Conservation (phyloP, 345 rosid species). For the Luvunga scandens region DNA sequence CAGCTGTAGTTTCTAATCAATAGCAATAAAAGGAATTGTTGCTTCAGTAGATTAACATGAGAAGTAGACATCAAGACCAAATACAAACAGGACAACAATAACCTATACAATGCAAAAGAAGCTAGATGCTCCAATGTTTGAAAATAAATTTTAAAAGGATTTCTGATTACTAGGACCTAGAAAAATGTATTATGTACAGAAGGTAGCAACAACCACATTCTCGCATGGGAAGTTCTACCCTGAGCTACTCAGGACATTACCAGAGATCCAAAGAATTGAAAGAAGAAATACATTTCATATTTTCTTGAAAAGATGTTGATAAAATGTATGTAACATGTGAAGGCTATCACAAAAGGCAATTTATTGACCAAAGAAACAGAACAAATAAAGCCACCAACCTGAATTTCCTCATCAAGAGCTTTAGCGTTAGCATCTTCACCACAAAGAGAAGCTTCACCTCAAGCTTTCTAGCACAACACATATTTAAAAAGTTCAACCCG, state of each 20-base stretch:
- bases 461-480: conserved; percentile 52
- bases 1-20: not conserved
- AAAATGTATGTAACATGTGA: not conserved
- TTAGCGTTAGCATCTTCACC: conserved; percentile 35
- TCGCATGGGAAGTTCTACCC: not conserved
- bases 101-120: not conserved
- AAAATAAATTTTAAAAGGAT: not conserved
- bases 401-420: conserved; percentile 54
- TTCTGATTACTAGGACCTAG: not conserved
- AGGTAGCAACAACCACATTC: not conserved
- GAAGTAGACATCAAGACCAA: not conserved
- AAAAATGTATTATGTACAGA: not conserved
- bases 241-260: not conserved
- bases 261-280: not conserved
- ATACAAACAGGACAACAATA: not conserved
- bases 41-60: not conserved
- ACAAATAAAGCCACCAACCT: conserved; percentile 45
- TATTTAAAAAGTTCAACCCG: conserved; percentile 28
- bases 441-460: conserved; percentile 31
- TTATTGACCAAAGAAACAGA: not conserved
- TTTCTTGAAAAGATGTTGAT: not conserved
- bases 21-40: not conserved
- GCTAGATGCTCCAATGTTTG: not conserved
- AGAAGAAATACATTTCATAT: not conserved
- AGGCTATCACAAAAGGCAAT: not conserved